Evolutionary conservation across 176 grass and related monocot genomes (phyloP), one percentile per base, ranked within the genome.

Genomic region (Musa troglodytarum): DNA sequence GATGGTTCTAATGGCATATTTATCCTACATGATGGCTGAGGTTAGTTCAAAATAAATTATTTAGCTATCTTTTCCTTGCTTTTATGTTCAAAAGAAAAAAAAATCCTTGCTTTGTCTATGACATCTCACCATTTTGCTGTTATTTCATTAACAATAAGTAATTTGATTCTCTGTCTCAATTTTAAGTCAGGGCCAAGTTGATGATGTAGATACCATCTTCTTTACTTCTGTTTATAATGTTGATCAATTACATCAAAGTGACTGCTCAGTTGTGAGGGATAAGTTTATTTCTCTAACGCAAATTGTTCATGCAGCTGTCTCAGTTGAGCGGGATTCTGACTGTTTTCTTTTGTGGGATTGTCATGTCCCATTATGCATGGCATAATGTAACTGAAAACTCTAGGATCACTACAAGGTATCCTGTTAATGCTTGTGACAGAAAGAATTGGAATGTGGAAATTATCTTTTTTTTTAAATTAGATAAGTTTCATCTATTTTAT

Each of bases 361-460:
- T 90, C 14, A 96, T 96, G 89, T 96, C 93, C 43, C 93, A 96
- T 62, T 92, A 96, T 67, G 93, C 93, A 28, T 92, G 89, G 93
- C 89, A 96, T 79, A 96, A 96, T 69, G 85, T 96, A 53, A 87
- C 76, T 63, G 85, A 92, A 69, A 92, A 81, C 81, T 96, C 93
- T 25, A 83, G 89, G 80, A 96, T 90, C 71, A 88, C 89, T 2
- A 88, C 93, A 77, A 88, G 86, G 93, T 96, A 76, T 16, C n/a
- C 43, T 59, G 21, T 28, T 58, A 3, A 25, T 63, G 16, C 43
- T 61, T 49, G 9, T 50, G 17, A 49, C 21, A 11, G 17, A 14
- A 21, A 70, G 68, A 43, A 29, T 14, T 13, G 28, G 26, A 14
- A 34, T 2, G 34, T 68, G 15, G 2, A 26, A 2, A 68, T 13